Conservation (phyloP, 2,329 filamentous ascomycete genomes). For the Stemphylium lycopersici region DNA sequence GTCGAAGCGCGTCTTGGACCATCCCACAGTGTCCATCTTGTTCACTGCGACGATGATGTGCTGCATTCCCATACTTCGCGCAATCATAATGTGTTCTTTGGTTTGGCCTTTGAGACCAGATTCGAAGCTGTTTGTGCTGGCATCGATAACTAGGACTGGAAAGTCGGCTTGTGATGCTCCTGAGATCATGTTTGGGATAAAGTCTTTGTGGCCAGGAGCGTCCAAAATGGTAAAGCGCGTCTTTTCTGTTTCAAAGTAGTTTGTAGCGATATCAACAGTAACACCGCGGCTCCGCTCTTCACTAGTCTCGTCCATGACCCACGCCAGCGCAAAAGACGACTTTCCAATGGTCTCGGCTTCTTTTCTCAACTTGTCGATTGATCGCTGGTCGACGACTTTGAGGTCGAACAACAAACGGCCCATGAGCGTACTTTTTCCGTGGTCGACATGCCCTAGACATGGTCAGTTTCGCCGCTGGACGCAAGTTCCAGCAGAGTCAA, state of each 20-base stretch:
- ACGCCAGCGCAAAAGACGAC: conserved; percentile 92
- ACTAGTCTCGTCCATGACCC: conserved; percentile 91
- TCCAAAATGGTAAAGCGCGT: conserved; percentile 93
- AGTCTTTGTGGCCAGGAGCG: conserved; percentile 92
- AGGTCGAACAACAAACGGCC: conserved; percentile 89
- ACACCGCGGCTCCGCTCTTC: conserved; percentile 91
- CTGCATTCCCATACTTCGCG: conserved; percentile 89
- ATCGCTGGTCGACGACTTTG: conserved; percentile 84
- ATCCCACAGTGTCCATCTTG: conserved; percentile 86
- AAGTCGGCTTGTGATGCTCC: conserved; percentile 96
- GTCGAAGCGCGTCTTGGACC: conserved; percentile 82
- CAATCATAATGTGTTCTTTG: conserved; percentile 86
- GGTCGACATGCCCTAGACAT: conserved; percentile 83
- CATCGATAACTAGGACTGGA: conserved; percentile 91
- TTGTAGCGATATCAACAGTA: conserved; percentile 95
- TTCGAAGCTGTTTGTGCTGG: conserved; percentile 88
- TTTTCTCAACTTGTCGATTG: conserved; percentile 83
- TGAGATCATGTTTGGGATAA: conserved; percentile 99
- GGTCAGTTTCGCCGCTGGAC: neutral
- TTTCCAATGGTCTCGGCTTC: conserved; percentile 94
- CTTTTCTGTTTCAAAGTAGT: conserved; percentile 87
- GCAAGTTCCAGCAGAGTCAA: neutral
- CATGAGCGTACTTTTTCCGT: conserved; percentile 98
- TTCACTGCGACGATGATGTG: conserved; percentile 90
- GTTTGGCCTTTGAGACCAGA: conserved; percentile 93